A percentile compares a stretch with the other conserved stretches of the same genome.
Conservation (phyloP, 2,329 filamentous ascomycete species). For the Stagonosporopsis vannaccii region DNA sequence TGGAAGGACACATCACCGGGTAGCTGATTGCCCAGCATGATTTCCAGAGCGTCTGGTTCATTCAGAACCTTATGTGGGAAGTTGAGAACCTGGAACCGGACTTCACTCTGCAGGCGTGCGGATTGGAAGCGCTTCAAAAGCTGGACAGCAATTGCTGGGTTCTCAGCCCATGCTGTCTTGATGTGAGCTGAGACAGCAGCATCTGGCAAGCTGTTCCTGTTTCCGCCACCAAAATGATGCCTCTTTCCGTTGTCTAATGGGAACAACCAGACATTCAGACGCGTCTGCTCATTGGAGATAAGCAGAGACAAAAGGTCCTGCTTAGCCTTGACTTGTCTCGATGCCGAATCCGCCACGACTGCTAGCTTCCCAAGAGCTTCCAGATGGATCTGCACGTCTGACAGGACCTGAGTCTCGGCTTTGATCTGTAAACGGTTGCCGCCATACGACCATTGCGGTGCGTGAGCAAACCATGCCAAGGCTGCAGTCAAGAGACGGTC, state of each 20-base stretch:
- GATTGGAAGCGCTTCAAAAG: constrained; percentile 81
- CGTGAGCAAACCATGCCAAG: constrained; percentile 84
- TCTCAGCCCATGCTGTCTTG: constrained; percentile 85
- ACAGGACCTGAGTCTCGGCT: constrained; percentile 83
- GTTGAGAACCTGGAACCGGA: constrained; percentile 80
- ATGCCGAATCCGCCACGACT: constrained; percentile 53
- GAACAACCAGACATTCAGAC: constrained; percentile 87
- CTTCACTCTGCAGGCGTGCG: constrained; percentile 73
- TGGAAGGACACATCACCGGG: constrained; percentile 83
- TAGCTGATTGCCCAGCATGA: constrained; percentile 79
- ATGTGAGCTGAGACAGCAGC: constrained; percentile 69
- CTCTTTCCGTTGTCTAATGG: constrained; percentile 73
- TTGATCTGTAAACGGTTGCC: constrained; percentile 93
- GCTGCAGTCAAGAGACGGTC: constrained; percentile 87
- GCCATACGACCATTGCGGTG: constrained; percentile 93
- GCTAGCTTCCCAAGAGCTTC: constrained; percentile 70
- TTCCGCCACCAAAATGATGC: constrained; percentile 56
- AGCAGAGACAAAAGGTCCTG: constrained; percentile 83
- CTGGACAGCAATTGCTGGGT: constrained; percentile 86
- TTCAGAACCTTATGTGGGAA: constrained; percentile 82
- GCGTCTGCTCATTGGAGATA: constrained; percentile 82
- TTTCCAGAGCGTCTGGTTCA: constrained; percentile 81
- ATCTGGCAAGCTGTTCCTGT: constrained; percentile 52
- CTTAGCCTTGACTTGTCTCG: constrained; percentile 75
- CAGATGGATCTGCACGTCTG: constrained; percentile 74